These are phyloP conservation scores for Achaetomium macrosporum DNA, from an alignment of 2,329 filamentous ascomycete genomes.

Conservation along the genomic window DNA sequence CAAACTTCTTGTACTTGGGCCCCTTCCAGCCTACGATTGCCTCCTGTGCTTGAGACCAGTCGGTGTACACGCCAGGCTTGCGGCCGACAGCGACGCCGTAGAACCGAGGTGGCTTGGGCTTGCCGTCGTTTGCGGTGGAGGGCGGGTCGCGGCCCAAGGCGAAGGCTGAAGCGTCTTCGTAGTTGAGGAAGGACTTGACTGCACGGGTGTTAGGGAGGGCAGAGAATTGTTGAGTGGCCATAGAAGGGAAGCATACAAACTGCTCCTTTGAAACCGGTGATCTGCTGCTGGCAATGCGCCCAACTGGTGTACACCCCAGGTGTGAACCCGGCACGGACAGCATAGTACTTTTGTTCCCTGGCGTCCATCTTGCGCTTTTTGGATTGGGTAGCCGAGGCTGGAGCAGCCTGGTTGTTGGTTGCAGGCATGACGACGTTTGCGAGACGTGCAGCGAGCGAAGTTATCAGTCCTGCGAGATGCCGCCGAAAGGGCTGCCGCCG, in stretches of 20 bases:
- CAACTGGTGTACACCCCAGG: slow-evolving; percentile 60
- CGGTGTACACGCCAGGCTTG: slow-evolving; percentile 52
- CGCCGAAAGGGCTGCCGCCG: not conserved
- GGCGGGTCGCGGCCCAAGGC: slow-evolving; percentile 54
- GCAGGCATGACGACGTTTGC: slow-evolving; percentile 1
- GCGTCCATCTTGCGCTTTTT: slow-evolving; percentile 20
- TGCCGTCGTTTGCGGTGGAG: slow-evolving; percentile 33
- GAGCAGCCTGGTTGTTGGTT: not conserved
- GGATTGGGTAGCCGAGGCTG: slow-evolving; percentile 1
- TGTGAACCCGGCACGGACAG: slow-evolving; percentile 49
- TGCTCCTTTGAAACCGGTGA: slow-evolving; percentile 56
- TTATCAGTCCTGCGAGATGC: not conserved
- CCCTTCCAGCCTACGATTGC: slow-evolving; percentile 70
- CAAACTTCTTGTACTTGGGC: slow-evolving; percentile 64
- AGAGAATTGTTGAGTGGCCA: no score
- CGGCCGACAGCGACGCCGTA: slow-evolving; percentile 58
- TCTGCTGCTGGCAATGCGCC: slow-evolving; percentile 56
- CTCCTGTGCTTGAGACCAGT: slow-evolving; percentile 64
- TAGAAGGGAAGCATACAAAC: slow-evolving; percentile 50
- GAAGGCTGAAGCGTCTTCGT: slow-evolving; percentile 73
- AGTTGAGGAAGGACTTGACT: slow-evolving; percentile 76
- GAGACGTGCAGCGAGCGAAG: not conserved
- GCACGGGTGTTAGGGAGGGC: slow-evolving; percentile 1
- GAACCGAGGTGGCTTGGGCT: slow-evolving; percentile 43
- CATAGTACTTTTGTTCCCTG: slow-evolving; percentile 50